Conservation (phyloP, 2,329 filamentous ascomycete genomes). For the Penicillium sumatraense region DNA sequence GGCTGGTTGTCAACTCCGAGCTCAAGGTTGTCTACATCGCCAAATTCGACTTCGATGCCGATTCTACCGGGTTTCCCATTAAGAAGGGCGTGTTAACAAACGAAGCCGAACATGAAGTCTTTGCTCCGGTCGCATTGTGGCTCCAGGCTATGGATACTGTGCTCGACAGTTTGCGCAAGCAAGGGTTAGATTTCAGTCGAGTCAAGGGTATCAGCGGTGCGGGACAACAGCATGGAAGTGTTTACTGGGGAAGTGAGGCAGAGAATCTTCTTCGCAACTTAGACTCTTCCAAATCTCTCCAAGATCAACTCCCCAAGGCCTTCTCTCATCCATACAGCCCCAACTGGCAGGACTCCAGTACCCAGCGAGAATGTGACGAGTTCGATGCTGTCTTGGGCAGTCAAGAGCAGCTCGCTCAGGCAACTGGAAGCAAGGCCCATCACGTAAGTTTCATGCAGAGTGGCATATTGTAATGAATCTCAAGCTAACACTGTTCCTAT, state of each 20-base stretch:
- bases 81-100: slow-evolving; percentile 87
- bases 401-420: slow-evolving; percentile 70
- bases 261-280: slow-evolving; percentile 67
- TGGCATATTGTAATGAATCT: not conserved
- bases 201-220: slow-evolving; percentile 86
- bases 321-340: slow-evolving; percentile 87
- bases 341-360: slow-evolving; percentile 98
- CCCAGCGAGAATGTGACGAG: slow-evolving; percentile 84
- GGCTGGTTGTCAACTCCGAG: slow-evolving; percentile 81
- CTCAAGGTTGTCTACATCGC: slow-evolving; percentile 81
- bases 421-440: slow-evolving; percentile 90
- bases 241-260: slow-evolving; percentile 82
- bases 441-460: slow-evolving; percentile 67
- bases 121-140: slow-evolving; percentile 91
- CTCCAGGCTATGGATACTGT: slow-evolving; percentile 90
- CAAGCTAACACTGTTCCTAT: not conserved
- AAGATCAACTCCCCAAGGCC: slow-evolving; percentile 72
- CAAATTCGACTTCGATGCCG: slow-evolving; percentile 93
- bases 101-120: slow-evolving; percentile 83
- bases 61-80: slow-evolving; percentile 77
- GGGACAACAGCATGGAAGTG: slow-evolving; percentile 96
- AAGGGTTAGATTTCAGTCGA: slow-evolving; percentile 72
- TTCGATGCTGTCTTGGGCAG: slow-evolving; percentile 77
- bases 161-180: slow-evolving; percentile 70
- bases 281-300: slow-evolving; percentile 63